These are phyloP conservation scores for Mychonastes homosphaera DNA, from an alignment of 139 green algal genomes.

Conservation along the genomic window DNA sequence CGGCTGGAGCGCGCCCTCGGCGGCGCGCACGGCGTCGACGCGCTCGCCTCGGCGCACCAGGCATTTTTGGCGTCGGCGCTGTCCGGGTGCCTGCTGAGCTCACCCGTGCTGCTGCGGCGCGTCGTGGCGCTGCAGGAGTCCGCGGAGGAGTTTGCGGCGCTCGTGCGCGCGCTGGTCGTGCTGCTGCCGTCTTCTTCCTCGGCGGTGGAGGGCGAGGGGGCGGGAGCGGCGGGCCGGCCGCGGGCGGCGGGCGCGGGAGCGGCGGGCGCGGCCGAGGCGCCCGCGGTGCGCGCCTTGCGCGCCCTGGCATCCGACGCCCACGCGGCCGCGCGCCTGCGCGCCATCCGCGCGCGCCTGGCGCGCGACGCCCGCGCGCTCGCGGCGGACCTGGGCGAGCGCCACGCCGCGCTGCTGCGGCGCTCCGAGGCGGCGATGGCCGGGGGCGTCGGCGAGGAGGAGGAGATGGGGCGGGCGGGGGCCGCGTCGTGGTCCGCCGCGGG, in stretches of 20 bases:
- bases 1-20: constrained; percentile 35
- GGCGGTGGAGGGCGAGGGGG: background rate
- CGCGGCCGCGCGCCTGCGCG: no score
- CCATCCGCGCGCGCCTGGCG: no score
- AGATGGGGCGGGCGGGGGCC: background rate
- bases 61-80: constrained; percentile 13
- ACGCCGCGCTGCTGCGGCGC: background rate
- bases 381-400: background rate
- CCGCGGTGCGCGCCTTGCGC: no score
- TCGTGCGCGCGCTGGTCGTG: no score
- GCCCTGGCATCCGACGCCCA: no score
- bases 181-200: no score
- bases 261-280: background rate
- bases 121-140: constrained; percentile 3
- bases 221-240: background rate
- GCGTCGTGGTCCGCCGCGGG: background rate
- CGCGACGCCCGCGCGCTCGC: no score
- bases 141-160: background rate
- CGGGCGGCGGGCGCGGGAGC: background rate
- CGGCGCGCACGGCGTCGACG: constrained; percentile 44
- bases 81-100: constrained; percentile 6
- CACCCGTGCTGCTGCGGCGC: background rate
- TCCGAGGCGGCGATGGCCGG: background rate
- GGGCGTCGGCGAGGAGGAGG: background rate
- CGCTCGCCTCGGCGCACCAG: constrained; percentile 9